Conservation (phyloP, 2,329 filamentous ascomycete genomes). For the Fusarium sp. region DNA sequence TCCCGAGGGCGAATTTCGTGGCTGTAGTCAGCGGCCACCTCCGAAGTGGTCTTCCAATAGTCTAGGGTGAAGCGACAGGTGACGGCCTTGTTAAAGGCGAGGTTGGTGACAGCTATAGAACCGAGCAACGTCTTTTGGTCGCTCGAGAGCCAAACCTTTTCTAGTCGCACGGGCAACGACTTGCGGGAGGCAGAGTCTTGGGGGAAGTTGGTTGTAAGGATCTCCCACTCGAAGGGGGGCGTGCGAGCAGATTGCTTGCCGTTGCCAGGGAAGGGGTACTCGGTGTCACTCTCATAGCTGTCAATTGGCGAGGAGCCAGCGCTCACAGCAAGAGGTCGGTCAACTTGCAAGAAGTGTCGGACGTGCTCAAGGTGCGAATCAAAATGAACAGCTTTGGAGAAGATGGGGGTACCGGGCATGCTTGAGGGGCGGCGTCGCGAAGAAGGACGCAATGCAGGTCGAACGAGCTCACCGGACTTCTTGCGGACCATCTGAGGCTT, state of each 20-base stretch:
- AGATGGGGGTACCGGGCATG: conserved; percentile 97
- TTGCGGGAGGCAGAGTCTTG: conserved; percentile 61
- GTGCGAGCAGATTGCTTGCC: conserved; percentile 50
- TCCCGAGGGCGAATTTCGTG: conserved; percentile 77
- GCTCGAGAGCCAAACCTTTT: conserved; percentile 84
- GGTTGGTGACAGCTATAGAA: conserved; percentile 83
- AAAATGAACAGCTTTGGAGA: conserved; percentile 97
- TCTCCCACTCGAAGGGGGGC: conserved; percentile 83
- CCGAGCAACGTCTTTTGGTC: conserved; percentile 90
- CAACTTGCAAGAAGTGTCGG: conserved; percentile 92
- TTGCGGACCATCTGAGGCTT: conserved; percentile 97
- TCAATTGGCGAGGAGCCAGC: conserved; percentile 92
- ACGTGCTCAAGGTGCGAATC: conserved; percentile 97
- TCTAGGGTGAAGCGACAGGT: conserved; percentile 95
- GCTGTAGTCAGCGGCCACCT: conserved; percentile 88
- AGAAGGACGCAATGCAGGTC: conserved; percentile 84
- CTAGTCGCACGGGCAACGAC: conserved; percentile 76
- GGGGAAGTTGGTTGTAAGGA: conserved; percentile 85
- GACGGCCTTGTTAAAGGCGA: conserved; percentile 88
- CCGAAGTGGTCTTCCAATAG: conserved; percentile 98
- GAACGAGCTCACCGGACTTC: conserved; percentile 96
- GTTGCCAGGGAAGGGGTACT: conserved; percentile 82
- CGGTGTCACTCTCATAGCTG: conserved; percentile 82
- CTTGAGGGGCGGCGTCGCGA: conserved; percentile 87
- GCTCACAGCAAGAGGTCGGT: conserved; percentile 94